Evolutionary conservation across 768 basidiomycete species (phyloP).

Genomic region (Boletus barrowsii): DNA sequence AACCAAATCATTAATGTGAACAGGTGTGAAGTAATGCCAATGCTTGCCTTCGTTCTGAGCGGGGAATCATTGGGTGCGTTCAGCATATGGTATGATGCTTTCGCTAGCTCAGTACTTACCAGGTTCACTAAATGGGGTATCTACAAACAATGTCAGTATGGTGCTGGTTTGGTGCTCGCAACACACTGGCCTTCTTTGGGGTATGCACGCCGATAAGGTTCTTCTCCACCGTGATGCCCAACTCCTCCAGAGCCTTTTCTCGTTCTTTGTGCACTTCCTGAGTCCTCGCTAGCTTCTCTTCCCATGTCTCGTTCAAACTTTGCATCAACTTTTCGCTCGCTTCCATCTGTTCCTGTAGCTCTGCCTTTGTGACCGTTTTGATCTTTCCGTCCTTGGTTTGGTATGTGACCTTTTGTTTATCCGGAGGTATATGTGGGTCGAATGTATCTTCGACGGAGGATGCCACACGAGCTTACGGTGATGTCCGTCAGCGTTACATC

Average conservation of each 20-base stretch:
- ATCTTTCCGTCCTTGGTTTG: constrained; percentile 89
- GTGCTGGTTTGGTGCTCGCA: constrained; percentile 2
- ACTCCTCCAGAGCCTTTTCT: constrained; percentile 94
- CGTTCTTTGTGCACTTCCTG: constrained; percentile 95
- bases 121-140: constrained; percentile 93
- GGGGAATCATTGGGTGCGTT: constrained; percentile 8
- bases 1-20: constrained; percentile 9
- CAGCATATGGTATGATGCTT: constrained; percentile 2
- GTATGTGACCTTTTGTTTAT: constrained; percentile 94
- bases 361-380: constrained; percentile 95
- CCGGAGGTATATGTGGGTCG: constrained; percentile 86
- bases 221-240: constrained; percentile 98
- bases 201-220: constrained; percentile 95
- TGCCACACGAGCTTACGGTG: constrained; percentile 65
- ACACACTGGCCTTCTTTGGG: constrained; percentile 73
- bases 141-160: constrained; percentile 36
- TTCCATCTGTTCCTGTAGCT: constrained; percentile 96
- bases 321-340: constrained; percentile 94
- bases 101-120: constrained; percentile 47
- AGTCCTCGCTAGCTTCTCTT: constrained; percentile 87
- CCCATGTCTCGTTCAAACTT: constrained; percentile 93
- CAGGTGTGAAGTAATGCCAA: neutral
- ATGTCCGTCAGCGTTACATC: constrained; percentile 6
- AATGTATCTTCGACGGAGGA: constrained; percentile 71
- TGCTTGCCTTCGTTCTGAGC: constrained; percentile 67